Conservation (phyloP, 495 filamentous ascomycete species). For the Terfezia claveryi region DNA sequence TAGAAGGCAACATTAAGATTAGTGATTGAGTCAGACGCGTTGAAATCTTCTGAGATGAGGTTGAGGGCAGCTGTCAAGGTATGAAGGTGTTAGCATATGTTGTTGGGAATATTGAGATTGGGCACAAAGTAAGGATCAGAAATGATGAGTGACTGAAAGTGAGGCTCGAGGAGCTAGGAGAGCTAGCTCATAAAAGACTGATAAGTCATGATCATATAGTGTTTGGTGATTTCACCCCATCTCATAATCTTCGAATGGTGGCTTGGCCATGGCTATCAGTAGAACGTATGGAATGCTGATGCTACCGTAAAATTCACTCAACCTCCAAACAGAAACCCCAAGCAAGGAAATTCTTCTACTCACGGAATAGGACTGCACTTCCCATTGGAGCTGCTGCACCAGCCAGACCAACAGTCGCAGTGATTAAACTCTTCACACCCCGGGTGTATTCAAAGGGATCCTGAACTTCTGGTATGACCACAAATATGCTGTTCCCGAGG, state of each 20-base stretch:
- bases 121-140: too few species aligned
- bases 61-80: slow-evolving; percentile 36
- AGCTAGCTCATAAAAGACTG: too few species aligned
- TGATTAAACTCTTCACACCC: slow-evolving; percentile 67
- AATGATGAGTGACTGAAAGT: too few species aligned
- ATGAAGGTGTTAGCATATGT: neutral
- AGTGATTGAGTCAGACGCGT: slow-evolving; percentile 44
- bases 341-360: slow-evolving; percentile 19
- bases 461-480: slow-evolving; percentile 65
- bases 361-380: slow-evolving; percentile 64
- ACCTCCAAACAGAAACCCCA: neutral
- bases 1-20: slow-evolving; percentile 73
- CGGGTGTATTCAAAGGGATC: slow-evolving; percentile 49
- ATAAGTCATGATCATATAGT: too few species aligned
- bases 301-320: too few species aligned
- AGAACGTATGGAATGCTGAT: too few species aligned
- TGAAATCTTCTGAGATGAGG: slow-evolving; percentile 42
- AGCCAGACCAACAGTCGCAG: slow-evolving; percentile 52
- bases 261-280: too few species aligned
- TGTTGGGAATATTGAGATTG: too few species aligned
- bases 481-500: slow-evolving; percentile 34
- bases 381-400: slow-evolving; percentile 65
- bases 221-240: too few species aligned
- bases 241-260: too few species aligned
- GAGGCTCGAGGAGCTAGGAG: too few species aligned